A percentile compares a stretch with the other conserved stretches of the same genome.
These are phyloP conservation scores for Heliocybe sulcata DNA, from an alignment of 1,284 basidiomycete genomes.

Conservation along the genomic window DNA sequence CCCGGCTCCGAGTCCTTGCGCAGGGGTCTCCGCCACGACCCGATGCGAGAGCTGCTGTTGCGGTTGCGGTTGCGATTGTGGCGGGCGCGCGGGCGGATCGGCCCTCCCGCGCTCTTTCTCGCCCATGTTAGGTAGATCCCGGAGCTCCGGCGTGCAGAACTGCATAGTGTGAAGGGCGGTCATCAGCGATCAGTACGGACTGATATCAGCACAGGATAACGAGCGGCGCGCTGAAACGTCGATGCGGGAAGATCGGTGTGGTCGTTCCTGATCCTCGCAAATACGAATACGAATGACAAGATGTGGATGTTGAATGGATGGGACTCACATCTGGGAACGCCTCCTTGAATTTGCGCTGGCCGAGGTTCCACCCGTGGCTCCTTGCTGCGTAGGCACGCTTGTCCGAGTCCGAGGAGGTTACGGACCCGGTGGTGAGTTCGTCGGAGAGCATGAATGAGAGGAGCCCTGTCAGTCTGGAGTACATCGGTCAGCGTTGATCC, in stretches of 20 bases:
- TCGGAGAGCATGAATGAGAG: conserved; percentile 95
- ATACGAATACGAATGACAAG: conserved; percentile 6
- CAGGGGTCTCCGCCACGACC: no score
- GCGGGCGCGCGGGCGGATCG: conserved; percentile 14
- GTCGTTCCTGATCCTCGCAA: conserved; percentile 3
- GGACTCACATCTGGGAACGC: conserved; percentile 78
- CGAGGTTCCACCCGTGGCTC: conserved; percentile 83
- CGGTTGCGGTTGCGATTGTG: conserved; percentile 8
- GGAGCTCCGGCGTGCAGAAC: conserved; percentile 62
- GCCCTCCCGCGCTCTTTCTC: conserved; percentile 57
- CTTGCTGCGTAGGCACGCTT: conserved; percentile 72
- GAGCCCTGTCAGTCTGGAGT: conserved; percentile 79
- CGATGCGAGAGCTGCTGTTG: neutral
- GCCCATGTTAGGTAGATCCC: conserved; percentile 86
- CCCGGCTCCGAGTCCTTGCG: conserved; percentile 9
- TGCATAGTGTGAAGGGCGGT: conserved; percentile 21
- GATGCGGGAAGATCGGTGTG: neutral
- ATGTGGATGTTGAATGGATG: no score
- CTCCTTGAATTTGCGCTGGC: conserved; percentile 76
- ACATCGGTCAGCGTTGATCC: conserved; percentile 7
- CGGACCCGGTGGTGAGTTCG: conserved; percentile 93
- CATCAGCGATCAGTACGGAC: neutral
- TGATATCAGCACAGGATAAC: neutral
- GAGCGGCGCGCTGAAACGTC: neutral
- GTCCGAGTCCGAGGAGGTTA: conserved; percentile 75